Base-by-base conservation (phyloP, 768 basidiomycete species). In the Termitomyces heimii region DNA sequence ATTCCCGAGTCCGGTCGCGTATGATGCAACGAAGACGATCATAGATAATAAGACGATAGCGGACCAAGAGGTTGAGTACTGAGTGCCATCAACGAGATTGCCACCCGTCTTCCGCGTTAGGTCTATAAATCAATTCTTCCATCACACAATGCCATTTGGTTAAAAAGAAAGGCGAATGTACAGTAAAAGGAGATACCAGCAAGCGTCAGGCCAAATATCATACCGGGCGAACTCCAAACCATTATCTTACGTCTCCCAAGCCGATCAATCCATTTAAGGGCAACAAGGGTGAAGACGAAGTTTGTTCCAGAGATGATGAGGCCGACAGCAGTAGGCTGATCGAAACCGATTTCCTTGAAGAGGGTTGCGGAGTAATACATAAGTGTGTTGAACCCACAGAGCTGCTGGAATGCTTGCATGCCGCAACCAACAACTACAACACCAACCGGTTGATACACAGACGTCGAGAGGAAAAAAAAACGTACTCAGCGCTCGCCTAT, bases 361-460 rank as follows among this genome's bases (percentile, higher is more conserved):
- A 92, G 77, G 0, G 89, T 89, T 4, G 89, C 86, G 22, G 86
- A 86, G 65, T 86, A 85, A 64, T 80, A 83, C 81, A 84, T 83
- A 57, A 91, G 78, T 0, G 90, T 89, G 64, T 92, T 92, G 76
- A 91, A 92, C 2, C 91, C 91, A 59, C 84, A 92, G 0, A 92
- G 76, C 66, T 92, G 91, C 66, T 94, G 91, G 70, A 84, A 86
- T 0, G 86, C 89, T 72, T 92, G 90, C 70, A 92, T 82, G 44
- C 87, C 90, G 65, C 88, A 89, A 10, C 82, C 86, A 14, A 93
- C 77, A 60, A 88, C 87, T 89, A 46, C 16, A 5, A 13, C 20
- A 20, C 12, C 5, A 51, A 35, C 48, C 22, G 50, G 43, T 28
- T 9, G 0, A 29, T n/a, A 40, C 35, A 16, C 32, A 16, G 1